Percentiles rank a stretch among this genome's conserved stretches.
phyloP scores from a whole-genome alignment of 768 basidiomycete genomes.

The Crassisporium funariophilum region DNA sequence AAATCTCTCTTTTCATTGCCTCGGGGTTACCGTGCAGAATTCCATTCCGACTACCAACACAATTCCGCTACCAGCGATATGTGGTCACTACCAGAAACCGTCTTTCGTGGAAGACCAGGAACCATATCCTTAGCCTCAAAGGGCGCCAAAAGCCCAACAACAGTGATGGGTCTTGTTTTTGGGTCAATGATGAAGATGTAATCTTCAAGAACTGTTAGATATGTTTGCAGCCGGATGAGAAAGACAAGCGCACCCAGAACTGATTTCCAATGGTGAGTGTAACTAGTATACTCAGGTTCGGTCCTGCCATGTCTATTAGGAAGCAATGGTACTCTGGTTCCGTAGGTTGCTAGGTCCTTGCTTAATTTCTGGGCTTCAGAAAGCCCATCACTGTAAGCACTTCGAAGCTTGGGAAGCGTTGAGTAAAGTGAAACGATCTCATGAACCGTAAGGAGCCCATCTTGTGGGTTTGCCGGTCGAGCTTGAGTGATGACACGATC shows the following conservation, averaged over 20 bases:
- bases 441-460: constrained; percentile 66
- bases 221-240: constrained; percentile 2
- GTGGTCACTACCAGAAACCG: constrained; percentile 87
- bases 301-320: constrained; percentile 50
- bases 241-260: constrained; percentile 59
- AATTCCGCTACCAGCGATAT: constrained; percentile 76
- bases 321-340: constrained; percentile 45
- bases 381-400: constrained; percentile 69
- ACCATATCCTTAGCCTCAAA: constrained; percentile 59
- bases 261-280: constrained; percentile 84
- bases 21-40: neutral
- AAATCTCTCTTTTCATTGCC: constrained; percentile 1
- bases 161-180: constrained; percentile 29
- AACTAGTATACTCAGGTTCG: constrained; percentile 89
- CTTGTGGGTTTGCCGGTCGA: constrained; percentile 53
- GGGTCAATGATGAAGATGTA: constrained; percentile 83
- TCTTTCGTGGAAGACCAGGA: constrained; percentile 77
- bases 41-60: constrained; percentile 25
- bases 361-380: constrained; percentile 16
- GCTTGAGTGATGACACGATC: constrained; percentile 77
- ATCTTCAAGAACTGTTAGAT: constrained; percentile 48
- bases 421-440: constrained; percentile 59
- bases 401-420: constrained; percentile 43
- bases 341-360: constrained; percentile 46
- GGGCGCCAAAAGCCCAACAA: constrained; percentile 63